Evolutionary conservation across 108 stramenopile species (phyloP).

Genomic region (Conticribra guillardii): DNA sequence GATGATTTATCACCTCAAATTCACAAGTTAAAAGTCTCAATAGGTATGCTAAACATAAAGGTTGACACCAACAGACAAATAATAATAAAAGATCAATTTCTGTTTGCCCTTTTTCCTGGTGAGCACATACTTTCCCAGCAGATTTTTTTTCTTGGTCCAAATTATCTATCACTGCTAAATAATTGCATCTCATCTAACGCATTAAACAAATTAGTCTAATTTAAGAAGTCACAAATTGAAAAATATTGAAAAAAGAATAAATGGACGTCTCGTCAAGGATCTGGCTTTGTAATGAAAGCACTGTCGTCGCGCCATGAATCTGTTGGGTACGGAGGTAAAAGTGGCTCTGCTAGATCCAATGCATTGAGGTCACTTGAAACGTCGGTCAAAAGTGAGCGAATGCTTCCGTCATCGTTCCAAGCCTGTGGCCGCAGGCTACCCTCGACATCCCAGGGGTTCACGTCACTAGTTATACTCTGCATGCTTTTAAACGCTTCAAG

Average conservation of each 20-base stretch:
- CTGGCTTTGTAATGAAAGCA: background rate
- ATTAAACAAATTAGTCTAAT: too few species aligned
- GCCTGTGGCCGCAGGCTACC: conserved; percentile 8
- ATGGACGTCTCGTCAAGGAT: background rate
- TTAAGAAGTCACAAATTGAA: too few species aligned
- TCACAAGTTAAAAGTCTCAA: too few species aligned
- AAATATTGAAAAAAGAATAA: background rate
- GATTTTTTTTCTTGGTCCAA: too few species aligned
- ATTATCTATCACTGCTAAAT: too few species aligned
- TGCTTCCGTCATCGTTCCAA: conserved; percentile 33
- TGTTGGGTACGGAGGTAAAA: conserved; percentile 33
- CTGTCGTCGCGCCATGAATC: conserved; percentile 37
- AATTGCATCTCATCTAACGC: too few species aligned
- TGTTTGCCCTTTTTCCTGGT: too few species aligned
- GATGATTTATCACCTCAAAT: too few species aligned
- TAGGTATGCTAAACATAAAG: too few species aligned
- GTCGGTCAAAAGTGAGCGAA: conserved; percentile 39
- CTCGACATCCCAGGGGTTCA: conserved; percentile 24
- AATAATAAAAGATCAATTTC: too few species aligned
- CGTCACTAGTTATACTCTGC: conserved; percentile 41
- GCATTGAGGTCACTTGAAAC: conserved; percentile 47
- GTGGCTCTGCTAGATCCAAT: conserved; percentile 49
- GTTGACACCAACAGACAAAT: too few species aligned
- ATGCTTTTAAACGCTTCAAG: conserved; percentile 44
- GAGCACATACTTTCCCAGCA: too few species aligned